These are phyloP conservation scores for Corylus americana DNA, from an alignment of 306 rosid species.

Conservation along the genomic window DNA sequence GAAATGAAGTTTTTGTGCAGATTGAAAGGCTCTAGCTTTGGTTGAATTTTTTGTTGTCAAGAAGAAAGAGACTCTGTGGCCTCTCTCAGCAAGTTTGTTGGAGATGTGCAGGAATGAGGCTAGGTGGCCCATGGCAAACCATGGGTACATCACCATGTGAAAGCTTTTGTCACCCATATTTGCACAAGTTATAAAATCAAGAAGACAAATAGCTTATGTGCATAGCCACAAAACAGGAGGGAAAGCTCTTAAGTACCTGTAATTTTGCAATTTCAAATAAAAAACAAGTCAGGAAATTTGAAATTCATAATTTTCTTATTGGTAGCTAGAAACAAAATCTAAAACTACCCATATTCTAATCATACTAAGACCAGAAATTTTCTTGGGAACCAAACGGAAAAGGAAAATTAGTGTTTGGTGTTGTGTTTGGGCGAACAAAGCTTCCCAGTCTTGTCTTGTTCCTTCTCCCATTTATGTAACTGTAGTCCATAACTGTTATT, in stretches of 20 bases:
- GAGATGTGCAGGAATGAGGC: constrained; percentile 56
- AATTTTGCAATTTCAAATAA: neutral
- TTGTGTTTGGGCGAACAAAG: constrained; percentile 75
- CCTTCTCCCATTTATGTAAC: constrained; percentile 69
- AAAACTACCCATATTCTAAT: neutral
- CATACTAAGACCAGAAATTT: neutral
- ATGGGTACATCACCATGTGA: constrained; percentile 63
- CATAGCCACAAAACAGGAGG: neutral
- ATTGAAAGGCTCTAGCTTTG: constrained; percentile 52
- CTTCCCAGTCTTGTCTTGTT: constrained; percentile 90
- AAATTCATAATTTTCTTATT: neutral
- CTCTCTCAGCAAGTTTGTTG: constrained; percentile 68
- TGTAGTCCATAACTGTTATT: too few relatives aligned
- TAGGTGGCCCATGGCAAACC: constrained; percentile 76
- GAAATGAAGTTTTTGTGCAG: constrained; percentile 53
- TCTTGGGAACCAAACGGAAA: neutral
- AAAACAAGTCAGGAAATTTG: too few relatives aligned
- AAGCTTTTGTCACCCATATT: constrained; percentile 27
- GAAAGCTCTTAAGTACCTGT: neutral
- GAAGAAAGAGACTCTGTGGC: constrained; percentile 61
- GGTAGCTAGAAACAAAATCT: neutral
- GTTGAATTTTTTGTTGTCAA: constrained; percentile 41
- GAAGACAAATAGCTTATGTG: neutral
- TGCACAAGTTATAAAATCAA: neutral
- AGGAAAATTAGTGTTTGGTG: neutral